These are phyloP conservation scores for Dictyostelium gargantuum DNA, from an alignment of 208 protist genomes.

Conservation along the genomic window DNA sequence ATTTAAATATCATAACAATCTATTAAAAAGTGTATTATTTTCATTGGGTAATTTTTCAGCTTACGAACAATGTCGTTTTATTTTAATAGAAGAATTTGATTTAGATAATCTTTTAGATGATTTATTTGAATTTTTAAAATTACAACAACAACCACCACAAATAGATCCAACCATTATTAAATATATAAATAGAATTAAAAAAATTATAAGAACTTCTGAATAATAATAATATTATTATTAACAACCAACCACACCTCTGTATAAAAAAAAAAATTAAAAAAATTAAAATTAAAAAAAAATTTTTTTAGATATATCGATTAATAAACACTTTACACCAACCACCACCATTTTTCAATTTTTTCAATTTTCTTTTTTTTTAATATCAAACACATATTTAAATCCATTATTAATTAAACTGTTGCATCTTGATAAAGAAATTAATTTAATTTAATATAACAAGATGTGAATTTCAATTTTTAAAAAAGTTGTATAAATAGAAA, in stretches of 20 bases:
- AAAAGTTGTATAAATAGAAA: too few species aligned
- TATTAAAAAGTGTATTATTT: conserved; percentile 80
- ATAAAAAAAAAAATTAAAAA: neutral
- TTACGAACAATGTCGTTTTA: conserved; percentile 87
- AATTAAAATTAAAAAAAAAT: neutral
- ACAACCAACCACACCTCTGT: too few species aligned
- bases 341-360: too few species aligned
- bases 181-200: conserved; percentile 17
- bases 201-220: neutral
- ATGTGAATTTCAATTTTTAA: too few species aligned
- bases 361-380: too few species aligned
- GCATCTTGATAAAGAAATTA: too few species aligned
- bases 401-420: too few species aligned
- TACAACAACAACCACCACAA: neutral
- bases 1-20: neutral
- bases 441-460: too few species aligned
- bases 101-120: neutral
- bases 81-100: neutral
- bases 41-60: conserved; percentile 91
- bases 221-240: neutral
- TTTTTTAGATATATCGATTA: too few species aligned
- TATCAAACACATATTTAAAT: too few species aligned
- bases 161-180: neutral
- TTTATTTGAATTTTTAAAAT: neutral
- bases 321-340: too few species aligned